Evolutionary conservation across 2,329 filamentous ascomycete genomes (phyloP).

Genomic region (Sporothrix brunneoviolacea): DNA sequence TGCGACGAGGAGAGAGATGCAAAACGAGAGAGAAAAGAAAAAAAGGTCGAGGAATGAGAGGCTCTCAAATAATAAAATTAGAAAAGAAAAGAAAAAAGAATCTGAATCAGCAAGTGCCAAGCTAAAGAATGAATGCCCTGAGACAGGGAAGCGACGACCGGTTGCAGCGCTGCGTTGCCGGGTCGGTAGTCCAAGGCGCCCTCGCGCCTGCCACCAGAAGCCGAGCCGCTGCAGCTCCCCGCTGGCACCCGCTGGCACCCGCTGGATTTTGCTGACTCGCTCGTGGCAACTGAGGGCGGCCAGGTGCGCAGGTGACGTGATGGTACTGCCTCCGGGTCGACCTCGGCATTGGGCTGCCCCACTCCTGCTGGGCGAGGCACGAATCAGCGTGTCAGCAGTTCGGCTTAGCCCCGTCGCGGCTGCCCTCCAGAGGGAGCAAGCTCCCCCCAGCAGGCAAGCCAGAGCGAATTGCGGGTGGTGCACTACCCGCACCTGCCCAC

Average conservation of each 20-base stretch:
- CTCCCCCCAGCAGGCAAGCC: not conserved
- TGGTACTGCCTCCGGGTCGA: slow-evolving; percentile 19
- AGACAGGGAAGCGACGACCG: not conserved
- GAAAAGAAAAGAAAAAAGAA: not conserved
- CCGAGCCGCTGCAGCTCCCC: not conserved
- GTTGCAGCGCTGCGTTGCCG: slow-evolving; percentile 5
- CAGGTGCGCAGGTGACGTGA: slow-evolving; percentile 9
- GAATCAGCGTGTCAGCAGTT: slow-evolving; percentile 39
- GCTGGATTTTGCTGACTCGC: not conserved
- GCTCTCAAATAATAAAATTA: not conserved
- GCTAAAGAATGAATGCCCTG: not conserved
- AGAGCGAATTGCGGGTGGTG: not conserved
- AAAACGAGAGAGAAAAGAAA: not conserved
- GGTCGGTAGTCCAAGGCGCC: too few species aligned
- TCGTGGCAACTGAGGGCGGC: not conserved
- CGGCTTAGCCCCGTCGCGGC: slow-evolving; percentile 20
- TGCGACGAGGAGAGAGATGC: not conserved
- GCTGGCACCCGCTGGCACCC: not conserved
- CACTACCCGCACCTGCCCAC: not conserved
- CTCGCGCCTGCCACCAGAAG: too few species aligned
- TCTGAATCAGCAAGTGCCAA: not conserved
- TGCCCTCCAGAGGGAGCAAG: slow-evolving; percentile 1
- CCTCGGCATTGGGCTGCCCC: slow-evolving; percentile 28
- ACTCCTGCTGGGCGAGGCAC: slow-evolving; percentile 20
- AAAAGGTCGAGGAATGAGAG: not conserved